Conservation (phyloP, 2,329 filamentous ascomycete genomes). For the Aspergillus alliaceus region DNA sequence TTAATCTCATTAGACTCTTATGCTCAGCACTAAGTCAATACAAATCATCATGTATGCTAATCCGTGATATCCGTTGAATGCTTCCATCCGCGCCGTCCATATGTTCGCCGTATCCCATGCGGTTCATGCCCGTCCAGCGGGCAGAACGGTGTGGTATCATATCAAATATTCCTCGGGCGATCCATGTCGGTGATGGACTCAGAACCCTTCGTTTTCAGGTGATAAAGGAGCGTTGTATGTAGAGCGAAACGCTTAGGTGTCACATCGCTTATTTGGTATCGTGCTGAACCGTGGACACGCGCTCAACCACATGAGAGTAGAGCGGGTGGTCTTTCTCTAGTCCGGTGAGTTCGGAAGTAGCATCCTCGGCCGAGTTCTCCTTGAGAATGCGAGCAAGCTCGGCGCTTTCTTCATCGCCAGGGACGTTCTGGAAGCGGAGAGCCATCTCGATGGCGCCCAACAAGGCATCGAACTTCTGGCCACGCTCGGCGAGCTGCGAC, state of each 20-base stretch:
- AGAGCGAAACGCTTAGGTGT: background rate
- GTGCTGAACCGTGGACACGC: constrained; percentile 79
- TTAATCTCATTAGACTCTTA: constrained; percentile 16
- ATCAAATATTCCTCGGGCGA: constrained; percentile 15
- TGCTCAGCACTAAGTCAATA: constrained; percentile 23
- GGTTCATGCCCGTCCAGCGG: constrained; percentile 27
- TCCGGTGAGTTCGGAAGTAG: constrained; percentile 78
- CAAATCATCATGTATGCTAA: constrained; percentile 16
- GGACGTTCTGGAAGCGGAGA: constrained; percentile 91
- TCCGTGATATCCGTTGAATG: constrained; percentile 17
- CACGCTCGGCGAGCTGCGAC: constrained; percentile 80
- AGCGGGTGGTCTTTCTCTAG: constrained; percentile 75
- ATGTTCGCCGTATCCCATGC: constrained; percentile 35
- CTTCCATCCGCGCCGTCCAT: constrained; percentile 25
- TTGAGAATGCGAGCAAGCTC: constrained; percentile 86
- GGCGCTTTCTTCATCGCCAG: constrained; percentile 84
- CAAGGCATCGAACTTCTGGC: constrained; percentile 69
- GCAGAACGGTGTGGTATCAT: constrained; percentile 19
- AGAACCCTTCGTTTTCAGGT: constrained; percentile 22
- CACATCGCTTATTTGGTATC: constrained; percentile 37
- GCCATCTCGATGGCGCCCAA: constrained; percentile 86
- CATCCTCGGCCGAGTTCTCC: constrained; percentile 68
- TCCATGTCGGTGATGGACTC: constrained; percentile 30
- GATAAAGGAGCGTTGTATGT: constrained; percentile 13
- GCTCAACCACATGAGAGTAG: constrained; percentile 70